A percentile compares a stretch with the other conserved stretches of the same genome.
phyloP scores from a whole-genome alignment of 2,329 filamentous ascomycete genomes.

The Emmonsiellopsis sp. region DNA sequence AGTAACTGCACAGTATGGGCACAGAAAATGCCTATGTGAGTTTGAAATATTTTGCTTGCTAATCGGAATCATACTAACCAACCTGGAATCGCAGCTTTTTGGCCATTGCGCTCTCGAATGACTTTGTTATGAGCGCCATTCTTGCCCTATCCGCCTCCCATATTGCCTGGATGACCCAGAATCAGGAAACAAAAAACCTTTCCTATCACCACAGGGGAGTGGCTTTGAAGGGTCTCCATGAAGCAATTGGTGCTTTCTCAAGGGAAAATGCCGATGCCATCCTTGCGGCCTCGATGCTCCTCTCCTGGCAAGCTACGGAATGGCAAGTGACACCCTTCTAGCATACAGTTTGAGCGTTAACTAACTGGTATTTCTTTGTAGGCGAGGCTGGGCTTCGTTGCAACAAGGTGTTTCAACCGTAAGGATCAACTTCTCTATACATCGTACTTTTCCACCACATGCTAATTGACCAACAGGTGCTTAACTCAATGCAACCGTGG shows the following conservation, averaged over 20 bases:
- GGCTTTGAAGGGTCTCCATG: conserved; percentile 78
- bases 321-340: conserved; percentile 56
- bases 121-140: conserved; percentile 89
- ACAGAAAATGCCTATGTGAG: conserved; percentile 83
- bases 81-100: conserved; percentile 52
- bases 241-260: conserved; percentile 77
- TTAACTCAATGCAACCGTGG: conserved; percentile 81
- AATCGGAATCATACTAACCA: conserved; percentile 9
- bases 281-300: conserved; percentile 78
- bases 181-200: conserved; percentile 75
- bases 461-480: conserved; percentile 50
- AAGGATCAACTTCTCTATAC: conserved; percentile 30
- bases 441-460: neutral
- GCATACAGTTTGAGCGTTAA: conserved; percentile 9
- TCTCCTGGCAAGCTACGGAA: conserved; percentile 94
- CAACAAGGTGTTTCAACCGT: conserved; percentile 87
- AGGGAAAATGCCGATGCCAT: conserved; percentile 83
- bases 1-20: conserved; percentile 89
- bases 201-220: conserved; percentile 81
- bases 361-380: conserved; percentile 37
- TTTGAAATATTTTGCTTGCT: conserved; percentile 14
- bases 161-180: conserved; percentile 80
- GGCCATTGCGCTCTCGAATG: conserved; percentile 68
- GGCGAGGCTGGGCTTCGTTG: conserved; percentile 85
- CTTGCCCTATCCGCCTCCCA: conserved; percentile 92